Percentiles rank a stretch among this genome's conserved stretches.
Conservation (phyloP, 306 rosid genomes). For the Crataegus laevigata region DNA sequence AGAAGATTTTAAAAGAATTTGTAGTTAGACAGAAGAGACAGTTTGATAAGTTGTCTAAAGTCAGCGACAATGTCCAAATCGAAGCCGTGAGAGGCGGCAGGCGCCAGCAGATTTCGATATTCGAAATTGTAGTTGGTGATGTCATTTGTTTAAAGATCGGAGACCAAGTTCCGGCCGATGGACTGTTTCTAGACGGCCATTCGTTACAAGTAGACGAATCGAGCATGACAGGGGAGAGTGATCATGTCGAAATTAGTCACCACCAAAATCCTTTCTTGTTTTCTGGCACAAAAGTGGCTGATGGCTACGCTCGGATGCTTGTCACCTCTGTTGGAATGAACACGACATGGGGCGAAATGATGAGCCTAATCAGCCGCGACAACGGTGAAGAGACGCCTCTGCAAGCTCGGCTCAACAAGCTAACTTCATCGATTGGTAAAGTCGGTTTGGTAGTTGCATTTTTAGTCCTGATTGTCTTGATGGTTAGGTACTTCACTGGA, state of each 20-base stretch:
- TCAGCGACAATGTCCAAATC: neutral
- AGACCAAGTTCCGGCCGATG: slow-evolving; percentile 69
- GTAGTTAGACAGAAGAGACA: slow-evolving; percentile 5
- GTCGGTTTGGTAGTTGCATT: slow-evolving; percentile 30
- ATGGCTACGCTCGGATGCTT: too few relatives aligned
- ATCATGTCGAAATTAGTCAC: slow-evolving; percentile 23
- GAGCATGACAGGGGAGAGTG: slow-evolving; percentile 53
- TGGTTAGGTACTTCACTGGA: slow-evolving; percentile 35
- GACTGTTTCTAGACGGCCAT: slow-evolving; percentile 27
- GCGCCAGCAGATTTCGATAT: slow-evolving; percentile 48
- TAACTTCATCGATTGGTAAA: slow-evolving; percentile 18
- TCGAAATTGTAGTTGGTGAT: slow-evolving; percentile 91
- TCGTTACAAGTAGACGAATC: slow-evolving; percentile 39
- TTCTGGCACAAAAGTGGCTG: too few relatives aligned
- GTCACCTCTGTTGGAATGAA: too few relatives aligned
- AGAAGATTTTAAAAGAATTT: too few relatives aligned
- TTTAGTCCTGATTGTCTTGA: slow-evolving; percentile 27
- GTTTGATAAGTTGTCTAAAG: slow-evolving; percentile 23
- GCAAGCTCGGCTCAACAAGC: slow-evolving; percentile 18
- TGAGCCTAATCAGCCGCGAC: slow-evolving; percentile 15
- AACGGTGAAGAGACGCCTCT: slow-evolving; percentile 15
- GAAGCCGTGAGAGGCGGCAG: neutral
- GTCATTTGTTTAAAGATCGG: slow-evolving; percentile 79
- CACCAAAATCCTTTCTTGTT: slow-evolving; percentile 20
- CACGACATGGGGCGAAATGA: neutral